These are phyloP conservation scores for Pseudocercospora musae DNA, from an alignment of 2,329 filamentous ascomycete species.

Conservation along the genomic window DNA sequence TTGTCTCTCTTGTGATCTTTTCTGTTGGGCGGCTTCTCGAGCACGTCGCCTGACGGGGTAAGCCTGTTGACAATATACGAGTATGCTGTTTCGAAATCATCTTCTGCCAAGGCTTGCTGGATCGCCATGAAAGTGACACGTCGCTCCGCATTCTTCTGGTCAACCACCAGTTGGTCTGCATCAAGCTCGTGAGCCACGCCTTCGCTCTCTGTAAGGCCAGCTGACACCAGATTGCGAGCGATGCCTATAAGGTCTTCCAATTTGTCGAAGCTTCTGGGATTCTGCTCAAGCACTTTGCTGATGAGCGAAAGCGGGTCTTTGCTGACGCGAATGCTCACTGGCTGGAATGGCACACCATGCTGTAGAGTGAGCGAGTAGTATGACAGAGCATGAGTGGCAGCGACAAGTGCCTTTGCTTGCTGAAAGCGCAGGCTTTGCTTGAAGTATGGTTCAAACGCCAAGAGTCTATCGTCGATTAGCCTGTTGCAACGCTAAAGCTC, in stretches of 20 bases:
- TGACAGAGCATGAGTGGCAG: constrained; percentile 70
- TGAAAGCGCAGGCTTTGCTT: constrained; percentile 50
- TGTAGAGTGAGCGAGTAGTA: constrained; percentile 75
- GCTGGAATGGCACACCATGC: constrained; percentile 75
- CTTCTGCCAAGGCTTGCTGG: constrained; percentile 62
- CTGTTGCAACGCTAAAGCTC: constrained; percentile 4
- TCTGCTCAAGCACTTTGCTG: constrained; percentile 71
- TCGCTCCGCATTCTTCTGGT: constrained; percentile 51
- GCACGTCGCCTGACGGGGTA: constrained; percentile 34
- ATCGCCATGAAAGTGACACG: constrained; percentile 72
- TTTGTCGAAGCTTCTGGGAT: constrained; percentile 68
- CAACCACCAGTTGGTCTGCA: constrained; percentile 22
- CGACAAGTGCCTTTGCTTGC: constrained; percentile 62
- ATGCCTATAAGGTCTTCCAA: constrained; percentile 70
- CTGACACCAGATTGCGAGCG: constrained; percentile 63
- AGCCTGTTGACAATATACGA: constrained; percentile 75
- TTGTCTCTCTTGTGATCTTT: constrained; percentile 10
- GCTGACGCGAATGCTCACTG: constrained; percentile 73
- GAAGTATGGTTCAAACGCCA: constrained; percentile 61
- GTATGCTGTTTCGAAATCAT: constrained; percentile 83
- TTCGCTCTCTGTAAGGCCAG: constrained; percentile 38
- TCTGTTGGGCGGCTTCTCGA: constrained; percentile 11
- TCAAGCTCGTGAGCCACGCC: constrained; percentile 34
- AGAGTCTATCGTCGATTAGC: constrained; percentile 49
- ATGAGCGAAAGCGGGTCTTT: constrained; percentile 71